phyloP scores from a whole-genome alignment of 2,329 filamentous ascomycete species.

The Dothidotthia symphoricarpi region DNA sequence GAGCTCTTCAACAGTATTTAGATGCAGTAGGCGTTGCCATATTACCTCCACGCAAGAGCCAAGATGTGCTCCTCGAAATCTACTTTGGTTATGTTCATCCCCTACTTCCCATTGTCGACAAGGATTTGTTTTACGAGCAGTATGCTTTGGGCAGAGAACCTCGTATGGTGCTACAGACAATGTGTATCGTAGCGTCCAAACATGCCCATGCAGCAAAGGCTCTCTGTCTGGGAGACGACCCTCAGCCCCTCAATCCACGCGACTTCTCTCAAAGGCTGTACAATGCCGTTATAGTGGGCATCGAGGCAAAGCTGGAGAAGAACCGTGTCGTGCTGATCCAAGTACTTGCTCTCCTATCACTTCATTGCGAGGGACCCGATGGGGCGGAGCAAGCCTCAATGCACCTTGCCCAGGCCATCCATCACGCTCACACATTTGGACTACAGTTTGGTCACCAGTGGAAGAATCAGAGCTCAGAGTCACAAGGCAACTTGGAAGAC shows the following conservation, averaged over 20 bases:
- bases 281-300: conserved; percentile 42
- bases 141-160: conserved; percentile 39
- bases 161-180: conserved; percentile 45
- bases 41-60: conserved; percentile 37
- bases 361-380: conserved; percentile 50
- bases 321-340: conserved; percentile 51
- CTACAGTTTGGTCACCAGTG: conserved; percentile 46
- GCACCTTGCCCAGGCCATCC: conserved; percentile 50
- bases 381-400: conserved; percentile 50
- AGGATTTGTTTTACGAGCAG: conserved; percentile 42
- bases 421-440: conserved; percentile 51
- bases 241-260: conserved; percentile 38
- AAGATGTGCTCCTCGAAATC: conserved; percentile 44
- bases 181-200: conserved; percentile 51
- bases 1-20: conserved; percentile 38
- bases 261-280: conserved; percentile 49
- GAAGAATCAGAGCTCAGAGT: conserved; percentile 41
- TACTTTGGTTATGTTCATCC: conserved; percentile 50
- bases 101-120: conserved; percentile 49
- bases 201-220: conserved; percentile 45
- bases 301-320: conserved; percentile 44
- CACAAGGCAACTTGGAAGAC: conserved; percentile 44
- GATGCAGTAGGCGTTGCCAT: conserved; percentile 39
- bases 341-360: conserved; percentile 47
- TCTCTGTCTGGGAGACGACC: conserved; percentile 40